Evolutionary conservation across 1,139 yeast species (phyloP), one percentile per base, ranked within the genome.

Genomic region (Saccharomycopsis hybrid): DNA sequence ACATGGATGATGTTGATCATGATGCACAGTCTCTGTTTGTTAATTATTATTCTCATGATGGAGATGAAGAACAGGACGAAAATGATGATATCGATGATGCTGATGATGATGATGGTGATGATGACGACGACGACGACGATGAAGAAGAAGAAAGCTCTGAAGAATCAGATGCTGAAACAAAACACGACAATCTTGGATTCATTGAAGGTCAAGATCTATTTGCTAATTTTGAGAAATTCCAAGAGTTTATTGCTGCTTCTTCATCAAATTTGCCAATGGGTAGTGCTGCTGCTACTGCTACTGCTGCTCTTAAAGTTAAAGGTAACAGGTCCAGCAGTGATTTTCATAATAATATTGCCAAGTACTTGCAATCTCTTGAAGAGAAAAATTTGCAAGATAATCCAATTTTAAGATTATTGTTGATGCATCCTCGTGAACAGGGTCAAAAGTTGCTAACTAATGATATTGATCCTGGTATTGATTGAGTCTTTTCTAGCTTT

Each of bases 321-420:
- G 11, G 11, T 8, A 36, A 36, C 24, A 18, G 18, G 18, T 18
- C 18, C 18, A 18, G 18, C 18, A 18, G 18, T 18, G 18, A 18
- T 18, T 18, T 18, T 18, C 18, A 18, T 18, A 18, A 18, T 18
- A 18, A 18, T 18, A 18, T 18, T 18, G 18, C 18, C 18, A 36
- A 36, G 24, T n/a, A 36, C 24, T 36, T 36, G 24, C 5, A 5
- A 5, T 24, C 13, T 11, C 39, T 36, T n/a, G 24, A 24, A 11
- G 39, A 9, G n/a, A 9, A 36, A 36, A 36, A 28, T 13, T 35
- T 43, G 24, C 13, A 35, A 3, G 37, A 43, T 9, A 18, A 43
- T 35, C 46, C 46, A 27, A 35, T 43, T 25, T 31, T 43, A 8
- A 43, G 35, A 25, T 27, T 43, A 25, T 35, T 43, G 32, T n/a